Percentiles rank a stretch among this genome's conserved stretches.
Evolutionary conservation across 495 filamentous ascomycete species (phyloP).

Genomic region (Neurospora sp.): DNA sequence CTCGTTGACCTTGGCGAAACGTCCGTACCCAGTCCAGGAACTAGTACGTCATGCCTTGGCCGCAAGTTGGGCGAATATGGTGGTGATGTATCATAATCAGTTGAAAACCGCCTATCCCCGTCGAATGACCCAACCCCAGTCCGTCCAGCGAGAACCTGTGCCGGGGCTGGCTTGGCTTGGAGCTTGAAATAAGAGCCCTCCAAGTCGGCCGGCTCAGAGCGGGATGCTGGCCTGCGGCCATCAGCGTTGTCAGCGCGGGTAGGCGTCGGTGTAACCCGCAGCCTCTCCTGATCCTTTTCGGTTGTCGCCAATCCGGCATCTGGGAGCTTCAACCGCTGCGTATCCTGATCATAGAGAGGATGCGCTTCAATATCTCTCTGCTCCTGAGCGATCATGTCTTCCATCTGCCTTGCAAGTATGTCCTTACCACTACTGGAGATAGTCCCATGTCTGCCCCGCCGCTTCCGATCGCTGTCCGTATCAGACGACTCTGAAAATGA

Average conservation of each 20-base stretch:
- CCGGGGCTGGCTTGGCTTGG: constrained; percentile 15
- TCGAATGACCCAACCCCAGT: constrained; percentile 23
- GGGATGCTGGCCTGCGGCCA: constrained; percentile 21
- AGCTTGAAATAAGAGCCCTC: constrained; percentile 10
- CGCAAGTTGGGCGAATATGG: constrained; percentile 28
- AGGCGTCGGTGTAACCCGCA: constrained; percentile 8
- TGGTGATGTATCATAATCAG: constrained; percentile 31
- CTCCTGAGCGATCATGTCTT: constrained; percentile 50
- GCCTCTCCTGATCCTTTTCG: constrained; percentile 9
- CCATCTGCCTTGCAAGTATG: constrained; percentile 58
- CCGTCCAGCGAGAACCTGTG: constrained; percentile 17
- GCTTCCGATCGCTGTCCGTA: constrained; percentile 32
- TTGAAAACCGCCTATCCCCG: constrained; percentile 22
- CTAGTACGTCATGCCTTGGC: constrained; percentile 18
- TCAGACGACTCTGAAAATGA: constrained; percentile 38
- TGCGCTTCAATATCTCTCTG: constrained; percentile 25
- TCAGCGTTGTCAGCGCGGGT: constrained; percentile 7
- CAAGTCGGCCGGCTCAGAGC: constrained; percentile 23
- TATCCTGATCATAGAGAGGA: constrained; percentile 18
- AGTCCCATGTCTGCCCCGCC: constrained; percentile 25
- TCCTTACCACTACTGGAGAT: constrained; percentile 36
- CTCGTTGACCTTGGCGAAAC: constrained; percentile 32
- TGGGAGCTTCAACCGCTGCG: constrained; percentile 19
- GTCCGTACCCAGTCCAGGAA: constrained; percentile 33
- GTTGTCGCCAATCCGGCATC: constrained; percentile 19